A percentile compares a stretch with the other conserved stretches of the same genome.
These are phyloP conservation scores for Poronia punctata DNA, from an alignment of 495 filamentous ascomycete species.

Conservation along the genomic window DNA sequence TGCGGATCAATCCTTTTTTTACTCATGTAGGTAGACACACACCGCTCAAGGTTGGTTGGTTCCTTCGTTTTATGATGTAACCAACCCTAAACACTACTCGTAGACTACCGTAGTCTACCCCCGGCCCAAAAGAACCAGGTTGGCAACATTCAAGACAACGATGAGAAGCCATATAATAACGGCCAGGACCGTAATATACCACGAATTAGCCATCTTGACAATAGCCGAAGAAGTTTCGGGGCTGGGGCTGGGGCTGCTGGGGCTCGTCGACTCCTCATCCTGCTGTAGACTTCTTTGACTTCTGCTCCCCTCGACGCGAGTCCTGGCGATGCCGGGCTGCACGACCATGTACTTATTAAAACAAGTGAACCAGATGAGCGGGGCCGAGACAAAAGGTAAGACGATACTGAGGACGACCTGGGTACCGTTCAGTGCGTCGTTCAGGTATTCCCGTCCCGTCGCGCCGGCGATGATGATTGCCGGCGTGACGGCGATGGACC, in stretches of 20 bases:
- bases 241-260: conserved; percentile 8
- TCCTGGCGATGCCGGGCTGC: conserved; percentile 26
- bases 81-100: not conserved
- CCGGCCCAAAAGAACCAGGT: conserved; percentile 60
- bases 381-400: conserved; percentile 74
- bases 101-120: conserved; percentile 21
- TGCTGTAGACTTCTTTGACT: too few relatives aligned
- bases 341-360: conserved; percentile 77
- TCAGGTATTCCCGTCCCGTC: conserved; percentile 63
- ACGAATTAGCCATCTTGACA: conserved; percentile 56
- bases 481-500: conserved; percentile 71
- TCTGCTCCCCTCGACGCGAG: conserved; percentile 24
- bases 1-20: too few relatives aligned
- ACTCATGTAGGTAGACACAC: too few relatives aligned
- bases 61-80: too few relatives aligned
- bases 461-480: conserved; percentile 77
- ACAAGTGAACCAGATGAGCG: conserved; percentile 83
- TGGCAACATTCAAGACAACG: conserved; percentile 64
- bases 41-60: too few relatives aligned
- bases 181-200: conserved; percentile 47
- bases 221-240: conserved; percentile 11
- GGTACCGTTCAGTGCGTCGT: conserved; percentile 64
- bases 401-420: conserved; percentile 79
- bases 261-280: conserved; percentile 11
- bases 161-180: conserved; percentile 62